These are phyloP conservation scores for Aspergillus tanneri DNA, from an alignment of 2,329 filamentous ascomycete genomes.

Conservation along the genomic window DNA sequence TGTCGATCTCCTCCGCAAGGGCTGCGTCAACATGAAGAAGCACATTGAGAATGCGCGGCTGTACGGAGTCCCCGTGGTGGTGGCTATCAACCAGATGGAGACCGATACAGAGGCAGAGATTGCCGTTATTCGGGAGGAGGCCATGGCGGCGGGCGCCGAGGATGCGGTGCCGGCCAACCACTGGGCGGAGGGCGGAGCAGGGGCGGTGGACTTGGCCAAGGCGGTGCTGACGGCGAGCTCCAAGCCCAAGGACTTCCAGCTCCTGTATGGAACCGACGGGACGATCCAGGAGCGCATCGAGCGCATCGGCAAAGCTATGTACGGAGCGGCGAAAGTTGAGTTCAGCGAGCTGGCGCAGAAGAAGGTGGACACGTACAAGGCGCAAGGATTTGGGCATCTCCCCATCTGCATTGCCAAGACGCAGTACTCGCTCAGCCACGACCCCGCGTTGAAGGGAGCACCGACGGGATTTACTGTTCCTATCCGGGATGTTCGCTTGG, in stretches of 20 bases:
- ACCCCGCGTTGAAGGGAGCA: slow-evolving; percentile 89
- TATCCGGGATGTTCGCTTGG: slow-evolving; percentile 89
- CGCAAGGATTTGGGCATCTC: slow-evolving; percentile 86
- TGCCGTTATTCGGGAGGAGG: slow-evolving; percentile 82
- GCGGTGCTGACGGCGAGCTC: slow-evolving; percentile 79
- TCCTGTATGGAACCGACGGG: slow-evolving; percentile 79
- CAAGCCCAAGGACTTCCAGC: slow-evolving; percentile 81
- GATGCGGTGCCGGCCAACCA: slow-evolving; percentile 93
- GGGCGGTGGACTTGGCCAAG: slow-evolving; percentile 83
- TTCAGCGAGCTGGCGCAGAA: slow-evolving; percentile 92
- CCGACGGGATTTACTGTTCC: slow-evolving; percentile 92
- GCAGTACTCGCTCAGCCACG: slow-evolving; percentile 93
- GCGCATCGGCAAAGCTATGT: slow-evolving; percentile 87
- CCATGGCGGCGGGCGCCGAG: slow-evolving; percentile 85
- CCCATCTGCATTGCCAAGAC: slow-evolving; percentile 98
- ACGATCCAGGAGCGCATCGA: slow-evolving; percentile 87
- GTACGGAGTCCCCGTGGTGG: slow-evolving; percentile 90
- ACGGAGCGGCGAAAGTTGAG: slow-evolving; percentile 83
- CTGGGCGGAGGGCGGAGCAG: slow-evolving; percentile 92
- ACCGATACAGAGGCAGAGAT: slow-evolving; percentile 94
- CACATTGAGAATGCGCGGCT: slow-evolving; percentile 87
- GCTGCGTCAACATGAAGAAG: slow-evolving; percentile 92
- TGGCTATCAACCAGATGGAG: slow-evolving; percentile 94
- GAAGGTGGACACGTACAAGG: slow-evolving; percentile 93
- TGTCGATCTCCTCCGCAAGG: slow-evolving; percentile 81